Conservation (phyloP, 805 yeast species). For the Ogataea polymorpha region DNA sequence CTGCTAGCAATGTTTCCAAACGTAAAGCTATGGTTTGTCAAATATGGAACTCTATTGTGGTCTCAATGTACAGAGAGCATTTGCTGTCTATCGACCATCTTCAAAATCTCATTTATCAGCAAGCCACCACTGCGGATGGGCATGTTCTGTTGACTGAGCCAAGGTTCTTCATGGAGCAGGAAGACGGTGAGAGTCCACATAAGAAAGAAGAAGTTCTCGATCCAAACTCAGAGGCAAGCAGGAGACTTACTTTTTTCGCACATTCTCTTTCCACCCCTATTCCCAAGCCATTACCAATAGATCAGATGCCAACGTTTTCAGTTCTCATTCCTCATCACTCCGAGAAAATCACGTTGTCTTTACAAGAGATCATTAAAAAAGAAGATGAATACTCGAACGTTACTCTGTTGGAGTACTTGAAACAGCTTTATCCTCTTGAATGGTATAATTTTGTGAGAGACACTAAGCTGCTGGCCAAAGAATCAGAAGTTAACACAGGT, state of each 20-base stretch:
- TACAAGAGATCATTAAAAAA: slow-evolving; percentile 76
- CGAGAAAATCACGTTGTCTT: slow-evolving; percentile 72
- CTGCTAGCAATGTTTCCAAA: slow-evolving; percentile 31
- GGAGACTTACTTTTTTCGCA: slow-evolving; percentile 85
- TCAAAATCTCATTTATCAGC: slow-evolving; percentile 59
- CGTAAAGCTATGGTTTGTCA: slow-evolving; percentile 61
- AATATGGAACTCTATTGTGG: slow-evolving; percentile 81
- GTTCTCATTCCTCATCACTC: slow-evolving; percentile 85
- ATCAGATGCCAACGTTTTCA: slow-evolving; percentile 75
- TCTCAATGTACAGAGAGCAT: slow-evolving; percentile 81
- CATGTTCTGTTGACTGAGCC: slow-evolving; percentile 61
- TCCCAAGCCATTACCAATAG: slow-evolving; percentile 64
- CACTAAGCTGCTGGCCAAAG: slow-evolving; percentile 52
- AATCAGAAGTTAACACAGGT: slow-evolving; percentile 21
- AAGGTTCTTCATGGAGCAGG: slow-evolving; percentile 74
- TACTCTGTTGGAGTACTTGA: slow-evolving; percentile 53
- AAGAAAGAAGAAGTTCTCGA: slow-evolving; percentile 53
- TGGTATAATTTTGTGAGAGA: slow-evolving; percentile 58
- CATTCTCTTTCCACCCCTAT: slow-evolving; percentile 86
- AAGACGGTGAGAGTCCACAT: slow-evolving; percentile 51
- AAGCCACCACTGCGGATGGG: slow-evolving; percentile 35
- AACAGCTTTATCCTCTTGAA: slow-evolving; percentile 53
- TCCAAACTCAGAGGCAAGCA: slow-evolving; percentile 69
- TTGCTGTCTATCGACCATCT: slow-evolving; percentile 71
- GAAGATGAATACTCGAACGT: slow-evolving; percentile 59